Evolutionary conservation across 352 stramenopile species (phyloP).

Genomic region (Phytophthora sp.): DNA sequence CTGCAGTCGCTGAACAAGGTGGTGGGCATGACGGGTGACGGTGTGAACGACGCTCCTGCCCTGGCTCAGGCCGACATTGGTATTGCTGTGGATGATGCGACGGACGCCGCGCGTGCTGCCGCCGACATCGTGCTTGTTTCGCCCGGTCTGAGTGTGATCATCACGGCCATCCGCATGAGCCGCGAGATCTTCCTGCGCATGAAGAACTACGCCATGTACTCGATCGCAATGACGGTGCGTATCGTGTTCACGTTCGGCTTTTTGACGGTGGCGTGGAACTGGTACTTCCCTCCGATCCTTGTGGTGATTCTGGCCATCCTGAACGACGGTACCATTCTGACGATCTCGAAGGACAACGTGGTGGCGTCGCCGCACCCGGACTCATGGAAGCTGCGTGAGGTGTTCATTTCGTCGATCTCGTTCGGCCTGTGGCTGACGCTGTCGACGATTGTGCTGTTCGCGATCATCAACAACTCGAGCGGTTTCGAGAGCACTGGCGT

Average conservation of each 20-base stretch:
- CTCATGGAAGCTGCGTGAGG: constrained; percentile 75
- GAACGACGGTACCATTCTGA: constrained; percentile 90
- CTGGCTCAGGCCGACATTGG: constrained; percentile 91
- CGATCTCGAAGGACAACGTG: constrained; percentile 83
- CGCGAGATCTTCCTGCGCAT: constrained; percentile 92
- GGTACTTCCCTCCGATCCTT: constrained; percentile 87
- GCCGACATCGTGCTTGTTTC: constrained; percentile 91
- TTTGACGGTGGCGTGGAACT: constrained; percentile 88
- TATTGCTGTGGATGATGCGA: constrained; percentile 92
- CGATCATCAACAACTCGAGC: constrained; percentile 60
- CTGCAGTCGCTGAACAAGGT: constrained; percentile 88
- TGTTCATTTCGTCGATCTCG: constrained; percentile 72
- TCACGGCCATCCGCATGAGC: constrained; percentile 88
- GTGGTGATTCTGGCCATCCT: constrained; percentile 92
- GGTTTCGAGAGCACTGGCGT: constrained; percentile 57
- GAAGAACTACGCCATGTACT: constrained; percentile 94
- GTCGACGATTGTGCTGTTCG: constrained; percentile 71
- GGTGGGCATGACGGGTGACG: constrained; percentile 87
- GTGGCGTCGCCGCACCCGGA: constrained; percentile 61
- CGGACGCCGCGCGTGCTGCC: constrained; percentile 88
- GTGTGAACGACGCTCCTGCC: constrained; percentile 93
- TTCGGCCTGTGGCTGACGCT: constrained; percentile 75
- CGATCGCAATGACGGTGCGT: constrained; percentile 89
- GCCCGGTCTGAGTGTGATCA: constrained; percentile 87
- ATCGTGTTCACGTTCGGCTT: constrained; percentile 91